Evolutionary conservation across 306 rosid species (phyloP).

Genomic region (Psophocarpus tetragonolobus): DNA sequence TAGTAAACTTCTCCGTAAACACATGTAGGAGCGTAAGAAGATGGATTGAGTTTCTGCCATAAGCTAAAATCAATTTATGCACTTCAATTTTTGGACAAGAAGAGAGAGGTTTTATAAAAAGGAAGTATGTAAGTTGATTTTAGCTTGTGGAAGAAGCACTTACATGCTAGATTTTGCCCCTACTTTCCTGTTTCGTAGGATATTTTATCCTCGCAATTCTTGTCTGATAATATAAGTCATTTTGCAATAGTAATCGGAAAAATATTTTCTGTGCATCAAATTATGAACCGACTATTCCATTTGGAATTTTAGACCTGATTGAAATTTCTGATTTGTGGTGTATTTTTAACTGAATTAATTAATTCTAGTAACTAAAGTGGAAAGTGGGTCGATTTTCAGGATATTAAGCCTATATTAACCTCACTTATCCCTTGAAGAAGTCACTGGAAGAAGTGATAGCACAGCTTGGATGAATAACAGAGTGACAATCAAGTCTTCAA

Average conservation of each 20-base stretch:
- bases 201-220: neutral
- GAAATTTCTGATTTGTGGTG: conserved; percentile 3
- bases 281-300: neutral
- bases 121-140: neutral
- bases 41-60: neutral
- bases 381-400: conserved; percentile 18
- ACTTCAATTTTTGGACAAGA: neutral
- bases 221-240: neutral
- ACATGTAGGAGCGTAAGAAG: neutral
- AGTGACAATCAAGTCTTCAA: conserved; percentile 54
- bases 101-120: no score
- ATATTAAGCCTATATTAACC: conserved; percentile 7
- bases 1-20: neutral
- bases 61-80: neutral
- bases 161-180: neutral
- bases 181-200: neutral
- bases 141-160: neutral
- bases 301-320: conserved; percentile 13
- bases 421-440: neutral
- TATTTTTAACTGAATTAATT: neutral
- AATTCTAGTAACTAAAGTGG: conserved; percentile 9
- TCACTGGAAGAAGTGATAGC: conserved; percentile 23
- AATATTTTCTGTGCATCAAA: neutral
- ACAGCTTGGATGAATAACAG: conserved; percentile 40
- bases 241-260: neutral